Percentiles rank a stretch among this genome's conserved stretches.
These are phyloP conservation scores for Globisporangium canariense DNA, from an alignment of 352 stramenopile genomes.

Conservation along the genomic window DNA sequence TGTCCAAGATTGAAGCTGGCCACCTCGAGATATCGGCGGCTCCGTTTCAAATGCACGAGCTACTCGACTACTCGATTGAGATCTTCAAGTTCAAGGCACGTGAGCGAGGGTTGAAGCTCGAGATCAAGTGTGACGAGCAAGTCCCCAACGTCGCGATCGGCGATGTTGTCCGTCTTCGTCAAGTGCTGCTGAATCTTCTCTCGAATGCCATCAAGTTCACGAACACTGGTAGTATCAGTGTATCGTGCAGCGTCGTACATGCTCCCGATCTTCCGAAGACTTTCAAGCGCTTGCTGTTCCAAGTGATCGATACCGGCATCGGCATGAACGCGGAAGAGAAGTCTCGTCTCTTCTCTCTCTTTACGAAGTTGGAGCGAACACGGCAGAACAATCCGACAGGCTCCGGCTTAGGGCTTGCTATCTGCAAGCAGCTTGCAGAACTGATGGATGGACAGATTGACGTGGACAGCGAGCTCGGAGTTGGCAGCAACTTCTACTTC, in stretches of 20 bases:
- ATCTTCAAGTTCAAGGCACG: constrained; percentile 89
- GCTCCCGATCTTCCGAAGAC: constrained; percentile 54
- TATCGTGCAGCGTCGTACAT: constrained; percentile 68
- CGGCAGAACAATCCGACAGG: constrained; percentile 86
- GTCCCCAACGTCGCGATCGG: constrained; percentile 72
- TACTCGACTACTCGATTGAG: constrained; percentile 86
- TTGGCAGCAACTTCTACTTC: constrained; percentile 87
- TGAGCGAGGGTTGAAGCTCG: constrained; percentile 85
- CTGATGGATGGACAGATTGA: constrained; percentile 87
- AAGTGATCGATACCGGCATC: constrained; percentile 84
- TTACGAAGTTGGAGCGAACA: constrained; percentile 79
- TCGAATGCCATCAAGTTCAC: constrained; percentile 90
- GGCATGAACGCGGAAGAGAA: constrained; percentile 84
- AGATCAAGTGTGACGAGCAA: constrained; percentile 56
- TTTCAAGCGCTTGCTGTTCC: constrained; percentile 77
- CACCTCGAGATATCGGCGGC: constrained; percentile 87
- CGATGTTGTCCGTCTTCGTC: constrained; percentile 71
- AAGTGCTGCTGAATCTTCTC: constrained; percentile 79
- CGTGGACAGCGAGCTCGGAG: constrained; percentile 72
- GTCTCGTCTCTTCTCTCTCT: constrained; percentile 73
- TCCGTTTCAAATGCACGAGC: constrained; percentile 77
- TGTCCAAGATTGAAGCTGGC: constrained; percentile 92
- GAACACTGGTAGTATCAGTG: constrained; percentile 75
- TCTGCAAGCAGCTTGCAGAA: constrained; percentile 87
- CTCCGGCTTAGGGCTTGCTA: constrained; percentile 79